phyloP scores from a whole-genome alignment of 768 basidiomycete genomes.

The Porpolomopsis calyptriformis region DNA sequence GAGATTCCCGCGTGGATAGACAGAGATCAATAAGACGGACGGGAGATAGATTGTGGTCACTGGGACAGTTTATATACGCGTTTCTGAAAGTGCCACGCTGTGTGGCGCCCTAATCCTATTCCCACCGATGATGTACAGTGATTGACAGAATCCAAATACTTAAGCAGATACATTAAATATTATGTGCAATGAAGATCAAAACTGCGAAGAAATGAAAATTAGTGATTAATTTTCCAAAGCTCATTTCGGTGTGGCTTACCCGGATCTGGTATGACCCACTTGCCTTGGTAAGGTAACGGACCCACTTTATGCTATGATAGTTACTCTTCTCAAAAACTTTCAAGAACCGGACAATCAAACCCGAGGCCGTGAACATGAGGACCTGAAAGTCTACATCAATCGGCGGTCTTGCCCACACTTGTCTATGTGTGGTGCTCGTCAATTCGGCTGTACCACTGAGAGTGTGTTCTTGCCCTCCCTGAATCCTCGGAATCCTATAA shows the following conservation, averaged over 20 bases:
- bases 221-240: not conserved
- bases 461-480: slow-evolving; percentile 86
- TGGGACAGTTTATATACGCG: not conserved
- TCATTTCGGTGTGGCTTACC: slow-evolving; percentile 40
- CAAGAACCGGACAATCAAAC: slow-evolving; percentile 89
- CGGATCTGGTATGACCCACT: slow-evolving; percentile 90
- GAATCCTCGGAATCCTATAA: slow-evolving; percentile 78
- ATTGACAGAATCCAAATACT: no score
- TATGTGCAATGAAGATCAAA: not conserved
- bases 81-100: not conserved
- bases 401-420: slow-evolving; percentile 96
- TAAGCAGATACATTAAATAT: not conserved
- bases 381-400: slow-evolving; percentile 99
- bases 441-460: slow-evolving; percentile 74
- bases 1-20: not conserved
- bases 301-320: slow-evolving; percentile 95
- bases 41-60: not conserved
- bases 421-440: slow-evolving; percentile 81
- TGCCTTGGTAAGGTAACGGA: slow-evolving; percentile 87
- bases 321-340: slow-evolving; percentile 97
- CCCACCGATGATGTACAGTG: no score
- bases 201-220: slow-evolving; percentile 4
- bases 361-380: slow-evolving; percentile 96
- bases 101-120: no score
- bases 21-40: not conserved